phyloP scores from a whole-genome alignment of 192 early-diverging fungal genomes.

The Jimgerdemannia flammicorona region DNA sequence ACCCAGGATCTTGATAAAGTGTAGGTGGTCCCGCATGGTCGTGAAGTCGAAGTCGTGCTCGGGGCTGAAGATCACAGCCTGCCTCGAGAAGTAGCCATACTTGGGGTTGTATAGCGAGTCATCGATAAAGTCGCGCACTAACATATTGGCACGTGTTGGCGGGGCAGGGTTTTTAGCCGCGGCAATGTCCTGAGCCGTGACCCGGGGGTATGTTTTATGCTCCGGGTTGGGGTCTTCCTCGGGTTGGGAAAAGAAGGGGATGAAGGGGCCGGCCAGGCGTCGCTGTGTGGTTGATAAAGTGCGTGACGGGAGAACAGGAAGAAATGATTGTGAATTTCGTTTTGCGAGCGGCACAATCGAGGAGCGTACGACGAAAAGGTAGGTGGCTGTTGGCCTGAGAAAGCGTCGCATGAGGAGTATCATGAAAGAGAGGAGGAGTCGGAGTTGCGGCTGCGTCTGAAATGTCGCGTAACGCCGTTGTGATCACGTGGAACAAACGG shows the following conservation, averaged over 20 bases:
- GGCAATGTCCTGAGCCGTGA: conserved; percentile 43
- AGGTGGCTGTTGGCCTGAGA: no score
- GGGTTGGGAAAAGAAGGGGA: conserved; percentile 23
- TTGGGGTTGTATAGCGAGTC: conserved; percentile 93
- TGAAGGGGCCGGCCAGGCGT: neutral
- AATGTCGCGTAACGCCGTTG: no score
- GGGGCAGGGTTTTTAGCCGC: conserved; percentile 1
- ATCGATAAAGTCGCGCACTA: conserved; percentile 89
- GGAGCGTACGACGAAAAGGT: no score
- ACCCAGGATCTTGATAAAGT: conserved; percentile 70
- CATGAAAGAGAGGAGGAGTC: no score
- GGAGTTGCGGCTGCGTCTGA: no score
- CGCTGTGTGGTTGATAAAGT: no score
- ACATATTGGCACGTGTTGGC: conserved; percentile 59
- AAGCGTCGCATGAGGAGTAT: no score
- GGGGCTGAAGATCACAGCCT: conserved; percentile 79
- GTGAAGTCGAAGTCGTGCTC: conserved; percentile 59
- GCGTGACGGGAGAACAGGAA: no score
- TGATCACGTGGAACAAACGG: no score
- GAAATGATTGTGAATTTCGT: no score
- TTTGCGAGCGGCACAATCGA: no score
- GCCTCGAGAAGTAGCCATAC: conserved; percentile 97
- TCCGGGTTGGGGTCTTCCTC: conserved; percentile 30
- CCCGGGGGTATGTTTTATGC: conserved; percentile 40
- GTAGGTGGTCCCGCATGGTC: conserved; percentile 61